These are phyloP conservation scores for Phytopythium mirpurense DNA, from an alignment of 352 stramenopile genomes.

Conservation along the genomic window DNA sequence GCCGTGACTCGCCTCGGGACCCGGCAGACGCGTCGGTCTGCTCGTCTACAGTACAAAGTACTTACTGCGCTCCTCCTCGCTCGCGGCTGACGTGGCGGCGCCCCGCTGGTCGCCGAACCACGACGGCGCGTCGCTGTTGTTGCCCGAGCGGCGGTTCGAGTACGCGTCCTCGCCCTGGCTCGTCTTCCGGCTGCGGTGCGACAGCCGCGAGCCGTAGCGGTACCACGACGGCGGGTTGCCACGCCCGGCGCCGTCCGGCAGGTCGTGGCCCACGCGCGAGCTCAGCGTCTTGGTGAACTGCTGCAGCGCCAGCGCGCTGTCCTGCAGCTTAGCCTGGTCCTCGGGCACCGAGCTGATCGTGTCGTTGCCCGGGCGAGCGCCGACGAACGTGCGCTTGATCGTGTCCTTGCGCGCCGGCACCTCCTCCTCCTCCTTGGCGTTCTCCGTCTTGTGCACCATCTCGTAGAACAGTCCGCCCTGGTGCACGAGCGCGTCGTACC, in stretches of 20 bases:
- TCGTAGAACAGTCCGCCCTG: conserved; percentile 76
- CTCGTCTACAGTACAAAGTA: conserved; percentile 78
- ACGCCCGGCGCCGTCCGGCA: conserved; percentile 28
- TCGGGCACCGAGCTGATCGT: conserved; percentile 36
- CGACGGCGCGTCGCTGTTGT: conserved; percentile 33
- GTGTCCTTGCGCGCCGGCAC: conserved; percentile 11
- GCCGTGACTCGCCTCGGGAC: not conserved
- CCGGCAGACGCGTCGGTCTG: conserved; percentile 7
- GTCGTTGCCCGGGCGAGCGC: conserved; percentile 20
- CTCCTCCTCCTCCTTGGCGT: conserved; percentile 41
- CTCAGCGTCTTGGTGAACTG: conserved; percentile 82
- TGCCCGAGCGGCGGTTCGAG: conserved; percentile 47
- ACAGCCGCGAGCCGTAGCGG: conserved; percentile 72
- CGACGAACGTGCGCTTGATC: conserved; percentile 22
- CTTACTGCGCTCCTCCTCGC: conserved; percentile 73
- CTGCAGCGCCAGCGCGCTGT: conserved; percentile 69
- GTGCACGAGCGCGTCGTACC: conserved; percentile 66
- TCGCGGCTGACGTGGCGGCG: conserved; percentile 33
- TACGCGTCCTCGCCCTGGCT: conserved; percentile 46
- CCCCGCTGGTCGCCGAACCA: conserved; percentile 29
- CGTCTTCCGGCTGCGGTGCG: conserved; percentile 54
- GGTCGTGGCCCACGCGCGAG: conserved; percentile 64
- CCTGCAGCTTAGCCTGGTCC: conserved; percentile 37
- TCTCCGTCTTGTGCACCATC: conserved; percentile 80
- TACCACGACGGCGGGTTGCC: conserved; percentile 59